Base-by-base conservation (phyloP, 2,329 filamentous ascomycete species). In the Blastomyces gilchristii region DNA sequence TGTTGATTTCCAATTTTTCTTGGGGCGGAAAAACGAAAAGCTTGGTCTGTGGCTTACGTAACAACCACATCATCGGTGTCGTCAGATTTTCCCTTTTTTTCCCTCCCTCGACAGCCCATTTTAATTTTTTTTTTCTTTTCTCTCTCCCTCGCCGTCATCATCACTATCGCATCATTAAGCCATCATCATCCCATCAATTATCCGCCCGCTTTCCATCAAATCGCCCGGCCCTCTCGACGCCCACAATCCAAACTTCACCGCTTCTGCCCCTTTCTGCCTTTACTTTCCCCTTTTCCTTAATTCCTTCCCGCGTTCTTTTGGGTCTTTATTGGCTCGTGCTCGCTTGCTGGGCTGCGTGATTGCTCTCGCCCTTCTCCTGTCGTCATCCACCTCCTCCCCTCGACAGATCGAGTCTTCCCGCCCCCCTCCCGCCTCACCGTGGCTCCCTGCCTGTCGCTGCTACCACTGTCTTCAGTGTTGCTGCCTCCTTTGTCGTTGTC, bases 401-500 rank as follows among this genome's bases (percentile, higher is more conserved):
- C 25, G 12, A 5, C 34, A 43, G 7, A 28, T 28, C 45, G 39
- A n/a, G 22, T 60, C 16, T 47, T 28, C 41, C 58, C 37, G 16
- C 4, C 14, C 28, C 16, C 28, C 25, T 28, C 43, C 16, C 39
- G 22, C 28, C 28, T 28, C 43, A 5, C 49, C 41, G n/a, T 39
- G 31, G n/a, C 14, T 22, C 11, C 11, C 54, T 25, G n/a, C 14
- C 47, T 9, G 47, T 14, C 47, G 47, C 47, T 50, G 22, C 22
- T 50, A 50, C 22, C 47, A 25, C 22, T n/a, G 22, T 22, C 12
- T 22, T 22, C n/a, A 11, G 47, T 28, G 47, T 12, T 12, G 22
- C 47, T 14, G 11, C 16, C 63, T 63, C 76, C 75, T 39, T 74
- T 74, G 52, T 75, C 37, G 57, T 50, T 59, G 43, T 50, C 39